These are phyloP conservation scores for Coemansia sp. DNA, from an alignment of 192 early-diverging fungal species.

Conservation along the genomic window DNA sequence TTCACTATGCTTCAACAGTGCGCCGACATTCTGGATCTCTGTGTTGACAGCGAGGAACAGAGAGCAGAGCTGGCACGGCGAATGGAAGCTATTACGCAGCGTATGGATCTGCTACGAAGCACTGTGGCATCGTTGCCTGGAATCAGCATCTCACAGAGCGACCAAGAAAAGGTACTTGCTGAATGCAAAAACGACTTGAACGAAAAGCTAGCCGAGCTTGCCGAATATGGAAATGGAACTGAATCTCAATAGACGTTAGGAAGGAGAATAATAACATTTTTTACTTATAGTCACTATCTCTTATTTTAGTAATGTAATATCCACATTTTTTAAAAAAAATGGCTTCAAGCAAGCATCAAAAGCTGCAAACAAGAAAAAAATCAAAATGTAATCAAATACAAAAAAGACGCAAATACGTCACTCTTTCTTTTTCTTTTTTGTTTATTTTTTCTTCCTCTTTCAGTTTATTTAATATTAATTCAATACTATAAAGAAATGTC, in stretches of 20 bases:
- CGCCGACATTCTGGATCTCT: slow-evolving; percentile 44
- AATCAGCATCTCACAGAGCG: slow-evolving; percentile 48
- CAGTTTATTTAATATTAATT: slow-evolving; percentile 4
- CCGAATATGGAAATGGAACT: slow-evolving; percentile 22
- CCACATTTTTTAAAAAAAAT: background rate
- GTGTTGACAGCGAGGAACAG: slow-evolving; percentile 34
- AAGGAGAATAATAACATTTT: background rate
- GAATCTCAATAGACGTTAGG: background rate
- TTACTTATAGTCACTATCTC: too few relatives aligned
- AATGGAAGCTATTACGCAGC: slow-evolving; percentile 45
- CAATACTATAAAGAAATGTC: slow-evolving; percentile 29
- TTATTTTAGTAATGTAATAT: background rate
- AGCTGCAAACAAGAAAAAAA: background rate
- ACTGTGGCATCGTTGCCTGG: slow-evolving; percentile 40
- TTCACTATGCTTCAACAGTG: slow-evolving; percentile 50
- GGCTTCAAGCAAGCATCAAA: background rate
- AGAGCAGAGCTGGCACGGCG: slow-evolving; percentile 44
- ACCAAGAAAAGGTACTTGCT: slow-evolving; percentile 48
- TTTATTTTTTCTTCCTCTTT: slow-evolving; percentile 2
- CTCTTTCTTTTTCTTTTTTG: background rate
- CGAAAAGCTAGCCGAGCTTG: slow-evolving; percentile 31
- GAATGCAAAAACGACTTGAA: slow-evolving; percentile 40
- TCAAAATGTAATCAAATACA: background rate
- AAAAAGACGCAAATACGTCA: background rate
- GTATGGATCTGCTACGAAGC: slow-evolving; percentile 33